Percentiles rank a stretch among this genome's conserved stretches.
phyloP scores from a whole-genome alignment of 2,329 filamentous ascomycete genomes.

The Clarireedia sp. region DNA sequence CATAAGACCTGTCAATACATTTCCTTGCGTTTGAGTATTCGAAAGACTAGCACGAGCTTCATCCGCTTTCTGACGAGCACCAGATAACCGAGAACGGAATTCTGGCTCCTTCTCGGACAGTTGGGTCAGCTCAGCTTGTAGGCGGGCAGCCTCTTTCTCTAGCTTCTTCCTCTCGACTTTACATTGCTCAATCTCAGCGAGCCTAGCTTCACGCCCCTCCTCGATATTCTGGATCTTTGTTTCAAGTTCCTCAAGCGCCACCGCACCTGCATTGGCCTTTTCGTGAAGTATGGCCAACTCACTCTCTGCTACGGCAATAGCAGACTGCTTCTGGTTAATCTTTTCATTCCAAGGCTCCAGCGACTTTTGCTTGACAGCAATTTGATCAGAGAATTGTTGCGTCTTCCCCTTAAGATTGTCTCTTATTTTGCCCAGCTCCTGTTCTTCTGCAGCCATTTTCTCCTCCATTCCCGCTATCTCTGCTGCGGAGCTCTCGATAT shows the following conservation, averaged over 20 bases:
- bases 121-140: conserved; percentile 65
- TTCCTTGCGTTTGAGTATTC: conserved; percentile 84
- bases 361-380: conserved; percentile 84
- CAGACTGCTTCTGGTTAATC: conserved; percentile 91
- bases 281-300: conserved; percentile 88
- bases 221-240: conserved; percentile 69
- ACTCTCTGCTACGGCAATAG: conserved; percentile 88
- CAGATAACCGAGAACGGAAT: conserved; percentile 76
- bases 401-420: conserved; percentile 92
- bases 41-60: conserved; percentile 87
- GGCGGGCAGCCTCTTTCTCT: conserved; percentile 64
- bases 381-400: conserved; percentile 86
- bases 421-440: conserved; percentile 73
- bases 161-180: conserved; percentile 64
- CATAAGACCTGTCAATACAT: conserved; percentile 86
- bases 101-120: conserved; percentile 72
- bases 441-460: conserved; percentile 69
- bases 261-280: conserved; percentile 77
- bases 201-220: conserved; percentile 62
- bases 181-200: conserved; percentile 66
- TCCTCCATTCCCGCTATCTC: conserved; percentile 72
- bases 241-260: conserved; percentile 75
- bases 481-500: conserved; percentile 68
- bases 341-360: conserved; percentile 95
- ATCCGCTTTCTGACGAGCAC: conserved; percentile 87